phyloP scores from a whole-genome alignment of 2,329 filamentous ascomycete genomes.

The Stemphylium vesicarium region DNA sequence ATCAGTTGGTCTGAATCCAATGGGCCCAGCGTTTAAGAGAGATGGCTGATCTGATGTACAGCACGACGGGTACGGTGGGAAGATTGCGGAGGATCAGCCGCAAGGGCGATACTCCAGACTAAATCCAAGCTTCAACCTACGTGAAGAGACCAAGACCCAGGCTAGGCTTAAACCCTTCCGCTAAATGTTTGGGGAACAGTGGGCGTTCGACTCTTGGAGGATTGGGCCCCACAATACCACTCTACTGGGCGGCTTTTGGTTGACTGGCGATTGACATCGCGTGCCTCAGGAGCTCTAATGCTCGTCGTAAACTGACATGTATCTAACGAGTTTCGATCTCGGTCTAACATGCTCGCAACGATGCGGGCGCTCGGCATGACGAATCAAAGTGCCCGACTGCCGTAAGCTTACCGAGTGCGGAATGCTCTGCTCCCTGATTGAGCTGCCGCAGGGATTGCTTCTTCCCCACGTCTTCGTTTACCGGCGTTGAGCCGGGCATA shows the following conservation, averaged over 20 bases:
- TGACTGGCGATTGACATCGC: neutral
- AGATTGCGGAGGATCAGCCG: constrained; percentile 1
- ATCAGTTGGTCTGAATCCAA: neutral
- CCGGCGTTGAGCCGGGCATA: neutral
- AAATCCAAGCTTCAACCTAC: constrained; percentile 15
- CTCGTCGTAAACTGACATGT: neutral
- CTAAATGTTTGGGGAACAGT: constrained; percentile 26
- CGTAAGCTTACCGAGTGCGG: neutral
- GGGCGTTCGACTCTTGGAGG: constrained; percentile 20
- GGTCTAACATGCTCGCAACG: neutral
- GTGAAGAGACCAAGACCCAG: constrained; percentile 13
- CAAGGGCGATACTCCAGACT: constrained; percentile 20
- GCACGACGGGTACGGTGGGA: constrained; percentile 10
- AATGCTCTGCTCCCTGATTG: neutral
- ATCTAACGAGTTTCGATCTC: neutral
- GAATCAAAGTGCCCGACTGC: neutral
- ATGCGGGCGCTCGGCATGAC: neutral
- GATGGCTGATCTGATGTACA: neutral
- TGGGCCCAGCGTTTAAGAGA: neutral
- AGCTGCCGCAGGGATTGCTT: neutral
- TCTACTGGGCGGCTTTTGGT: constrained; percentile 6
- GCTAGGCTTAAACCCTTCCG: constrained; percentile 17
- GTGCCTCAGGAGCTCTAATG: neutral
- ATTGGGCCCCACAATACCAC: constrained; percentile 40
- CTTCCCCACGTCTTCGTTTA: neutral